A percentile compares a stretch with the other conserved stretches of the same genome.
phyloP scores from a whole-genome alignment of 768 basidiomycete genomes.

The Mycena leptocephala region DNA sequence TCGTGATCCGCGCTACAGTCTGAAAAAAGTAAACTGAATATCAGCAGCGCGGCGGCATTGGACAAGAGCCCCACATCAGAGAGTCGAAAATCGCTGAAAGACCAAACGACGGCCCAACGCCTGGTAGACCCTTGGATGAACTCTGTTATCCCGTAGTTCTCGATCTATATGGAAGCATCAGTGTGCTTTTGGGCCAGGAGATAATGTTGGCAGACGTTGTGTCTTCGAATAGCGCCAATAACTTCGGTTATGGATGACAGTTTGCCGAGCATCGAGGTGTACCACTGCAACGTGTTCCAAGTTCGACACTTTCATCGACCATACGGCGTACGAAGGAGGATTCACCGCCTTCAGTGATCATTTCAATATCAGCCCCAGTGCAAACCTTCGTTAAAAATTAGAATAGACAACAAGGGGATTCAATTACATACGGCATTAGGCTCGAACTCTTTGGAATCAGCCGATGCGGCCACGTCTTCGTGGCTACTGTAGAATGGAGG shows the following conservation, averaged over 20 bases:
- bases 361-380: slow-evolving; percentile 89
- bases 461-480: slow-evolving; percentile 76
- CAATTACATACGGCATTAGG: slow-evolving; percentile 79
- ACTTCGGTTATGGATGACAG: slow-evolving; percentile 80
- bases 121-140: slow-evolving; percentile 91
- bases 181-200: not conserved
- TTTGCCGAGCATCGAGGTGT: slow-evolving; percentile 94
- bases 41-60: not conserved
- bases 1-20: slow-evolving; percentile 54
- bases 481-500: slow-evolving; percentile 93
- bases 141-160: slow-evolving; percentile 90
- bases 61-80: slow-evolving; percentile 76
- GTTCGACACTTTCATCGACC: slow-evolving; percentile 78
- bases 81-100: slow-evolving; percentile 72
- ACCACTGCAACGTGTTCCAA: slow-evolving; percentile 84
- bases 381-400: slow-evolving; percentile 71
- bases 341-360: slow-evolving; percentile 94
- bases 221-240: slow-evolving; percentile 66
- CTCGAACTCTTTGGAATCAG: slow-evolving; percentile 72
- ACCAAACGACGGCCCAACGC: slow-evolving; percentile 96
- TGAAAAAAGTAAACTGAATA: slow-evolving; percentile 29
- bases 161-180: slow-evolving; percentile 65
- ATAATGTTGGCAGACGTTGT: slow-evolving; percentile 43
- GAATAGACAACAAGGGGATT: not conserved
- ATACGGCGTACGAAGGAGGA: slow-evolving; percentile 82